Percentiles rank a stretch among this genome's conserved stretches.
Evolutionary conservation across 2,329 filamentous ascomycete genomes (phyloP).

Genomic region (Exophiala dermatitidis): DNA sequence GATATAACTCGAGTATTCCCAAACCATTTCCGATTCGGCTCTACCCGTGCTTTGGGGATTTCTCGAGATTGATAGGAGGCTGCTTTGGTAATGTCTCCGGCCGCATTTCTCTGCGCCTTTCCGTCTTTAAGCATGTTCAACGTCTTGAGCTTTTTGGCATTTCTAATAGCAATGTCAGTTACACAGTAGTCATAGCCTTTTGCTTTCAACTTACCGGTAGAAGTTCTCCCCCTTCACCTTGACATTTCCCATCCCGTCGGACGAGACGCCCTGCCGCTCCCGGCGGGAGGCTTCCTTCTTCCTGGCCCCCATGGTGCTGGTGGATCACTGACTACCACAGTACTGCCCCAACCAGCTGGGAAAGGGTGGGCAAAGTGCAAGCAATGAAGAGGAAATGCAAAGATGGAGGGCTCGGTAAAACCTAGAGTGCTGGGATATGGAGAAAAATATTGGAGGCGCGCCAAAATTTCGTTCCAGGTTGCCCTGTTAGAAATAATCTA

Average conservation of each 20-base stretch:
- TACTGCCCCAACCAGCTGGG: no score
- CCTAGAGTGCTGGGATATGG: not conserved
- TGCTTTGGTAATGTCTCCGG: conserved; percentile 76
- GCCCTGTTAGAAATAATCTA: not conserved
- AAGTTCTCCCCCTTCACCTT: conserved; percentile 97
- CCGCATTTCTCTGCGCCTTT: conserved; percentile 70
- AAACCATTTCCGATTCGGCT: conserved; percentile 98
- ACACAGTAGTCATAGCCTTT: conserved; percentile 9
- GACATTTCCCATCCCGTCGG: conserved; percentile 86
- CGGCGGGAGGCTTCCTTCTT: conserved; percentile 87
- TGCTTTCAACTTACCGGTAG: conserved; percentile 61
- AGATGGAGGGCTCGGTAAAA: not conserved
- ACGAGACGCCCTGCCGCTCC: conserved; percentile 73
- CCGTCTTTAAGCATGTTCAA: conserved; percentile 89
- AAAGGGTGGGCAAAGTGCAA: not conserved
- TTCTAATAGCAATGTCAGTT: conserved; percentile 32
- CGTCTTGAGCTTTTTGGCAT: conserved; percentile 79
- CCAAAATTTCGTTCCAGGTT: not conserved
- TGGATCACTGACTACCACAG: not conserved
- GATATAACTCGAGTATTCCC: conserved; percentile 86
- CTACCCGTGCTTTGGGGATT: conserved; percentile 73
- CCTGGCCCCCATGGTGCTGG: conserved; percentile 65
- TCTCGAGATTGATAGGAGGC: conserved; percentile 79
- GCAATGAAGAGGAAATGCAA: not conserved
- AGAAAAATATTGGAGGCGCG: not conserved